These are phyloP conservation scores for Apiospora malaysiana DNA, from an alignment of 2,329 filamentous ascomycete genomes.

Conservation along the genomic window DNA sequence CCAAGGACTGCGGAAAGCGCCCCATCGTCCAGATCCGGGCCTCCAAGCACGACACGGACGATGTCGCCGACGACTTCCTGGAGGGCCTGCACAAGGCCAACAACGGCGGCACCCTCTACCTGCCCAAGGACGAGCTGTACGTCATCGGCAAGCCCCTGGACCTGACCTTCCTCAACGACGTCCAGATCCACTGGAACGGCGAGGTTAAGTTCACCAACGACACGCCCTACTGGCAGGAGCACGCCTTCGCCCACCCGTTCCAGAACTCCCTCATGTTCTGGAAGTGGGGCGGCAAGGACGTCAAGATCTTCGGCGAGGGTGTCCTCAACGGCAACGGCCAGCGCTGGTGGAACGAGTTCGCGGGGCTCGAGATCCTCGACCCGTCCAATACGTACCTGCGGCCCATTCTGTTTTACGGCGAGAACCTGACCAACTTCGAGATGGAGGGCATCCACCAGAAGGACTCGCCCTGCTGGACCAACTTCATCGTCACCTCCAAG, in stretches of 20 bases:
- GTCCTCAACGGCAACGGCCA: constrained; percentile 62
- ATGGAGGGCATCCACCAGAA: constrained; percentile 64
- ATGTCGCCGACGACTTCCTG: constrained; percentile 61
- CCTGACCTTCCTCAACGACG: constrained; percentile 61
- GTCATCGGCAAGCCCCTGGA: constrained; percentile 65
- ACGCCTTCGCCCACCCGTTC: constrained; percentile 48
- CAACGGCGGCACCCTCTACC: constrained; percentile 61
- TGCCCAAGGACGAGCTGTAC: constrained; percentile 59
- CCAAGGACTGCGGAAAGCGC: constrained; percentile 30
- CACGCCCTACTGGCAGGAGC: constrained; percentile 49
- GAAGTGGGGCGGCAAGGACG: constrained; percentile 67
- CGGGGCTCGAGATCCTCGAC: constrained; percentile 53
- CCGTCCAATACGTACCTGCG: constrained; percentile 61
- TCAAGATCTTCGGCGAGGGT: constrained; percentile 64
- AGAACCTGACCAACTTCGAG: constrained; percentile 63
- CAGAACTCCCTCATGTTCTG: constrained; percentile 64
- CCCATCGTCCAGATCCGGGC: constrained; percentile 54
- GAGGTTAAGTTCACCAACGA: constrained; percentile 56
- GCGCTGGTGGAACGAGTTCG: constrained; percentile 50
- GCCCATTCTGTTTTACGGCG: constrained; percentile 65
- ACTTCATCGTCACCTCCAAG: constrained; percentile 63
- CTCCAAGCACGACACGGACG: constrained; percentile 59
- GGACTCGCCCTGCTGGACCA: constrained; percentile 69
- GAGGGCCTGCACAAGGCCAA: constrained; percentile 61
- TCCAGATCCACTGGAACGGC: constrained; percentile 64